A percentile compares a stretch with the other conserved stretches of the same genome.
Conservation (phyloP, 805 yeast species). For the Cyberlindnera lachancei region DNA sequence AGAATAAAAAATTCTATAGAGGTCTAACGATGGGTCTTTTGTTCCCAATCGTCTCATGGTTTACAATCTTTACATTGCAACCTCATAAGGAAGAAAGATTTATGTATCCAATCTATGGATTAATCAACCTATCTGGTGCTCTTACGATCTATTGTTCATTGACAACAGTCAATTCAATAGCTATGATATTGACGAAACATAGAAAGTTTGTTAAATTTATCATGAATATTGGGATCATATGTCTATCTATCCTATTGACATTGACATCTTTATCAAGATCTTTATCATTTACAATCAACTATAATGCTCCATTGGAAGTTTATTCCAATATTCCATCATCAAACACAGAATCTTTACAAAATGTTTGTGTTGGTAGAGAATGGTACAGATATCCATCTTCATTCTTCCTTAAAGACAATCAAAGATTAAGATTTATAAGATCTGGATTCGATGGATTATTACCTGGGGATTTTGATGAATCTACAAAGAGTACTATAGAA, state of each 20-base stretch:
- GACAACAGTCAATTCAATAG: neutral
- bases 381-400: conserved; percentile 93
- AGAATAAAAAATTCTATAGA: conserved; percentile 5
- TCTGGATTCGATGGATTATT: conserved; percentile 82
- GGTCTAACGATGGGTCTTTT: conserved; percentile 19
- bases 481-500: conserved; percentile 18
- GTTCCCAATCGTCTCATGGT: conserved; percentile 63
- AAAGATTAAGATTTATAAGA: conserved; percentile 57
- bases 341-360: conserved; percentile 26
- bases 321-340: conserved; percentile 41
- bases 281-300: conserved; percentile 53
- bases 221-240: neutral
- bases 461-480: conserved; percentile 78
- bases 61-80: conserved; percentile 55
- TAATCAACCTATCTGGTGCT: conserved; percentile 58
- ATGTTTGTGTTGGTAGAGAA: conserved; percentile 87
- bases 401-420: conserved; percentile 61
- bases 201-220: neutral
- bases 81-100: conserved; percentile 95
- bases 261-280: conserved; percentile 43
- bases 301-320: conserved; percentile 64
- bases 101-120: conserved; percentile 75
- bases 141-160: conserved; percentile 26
- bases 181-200: conserved; percentile 10
- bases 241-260: conserved; percentile 8